phyloP scores from a whole-genome alignment of 331 rosid species.

The Prunus yedoensis region DNA sequence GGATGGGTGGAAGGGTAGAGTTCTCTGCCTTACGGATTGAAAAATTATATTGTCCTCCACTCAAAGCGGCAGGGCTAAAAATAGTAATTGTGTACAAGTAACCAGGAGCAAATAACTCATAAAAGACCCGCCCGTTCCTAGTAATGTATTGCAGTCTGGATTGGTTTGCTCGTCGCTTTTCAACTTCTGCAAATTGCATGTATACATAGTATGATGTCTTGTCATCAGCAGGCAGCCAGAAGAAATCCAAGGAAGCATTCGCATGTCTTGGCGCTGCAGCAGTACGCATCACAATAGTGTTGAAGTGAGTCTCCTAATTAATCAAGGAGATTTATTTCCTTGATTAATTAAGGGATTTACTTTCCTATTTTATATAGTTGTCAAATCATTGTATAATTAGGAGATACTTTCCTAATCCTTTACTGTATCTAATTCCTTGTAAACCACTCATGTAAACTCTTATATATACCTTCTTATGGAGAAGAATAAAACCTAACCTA shows the following conservation, averaged over 20 bases:
- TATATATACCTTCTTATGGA: too few relatives aligned
- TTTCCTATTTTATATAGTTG: too few relatives aligned
- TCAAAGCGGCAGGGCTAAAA: not conserved
- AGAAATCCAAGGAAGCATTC: not conserved
- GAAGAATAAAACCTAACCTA: too few relatives aligned
- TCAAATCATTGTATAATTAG: too few relatives aligned
- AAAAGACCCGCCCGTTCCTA: not conserved
- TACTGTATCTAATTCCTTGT: too few relatives aligned
- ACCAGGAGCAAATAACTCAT: not conserved
- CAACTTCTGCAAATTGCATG: slow-evolving; percentile 36
- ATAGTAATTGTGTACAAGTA: slow-evolving; percentile 5
- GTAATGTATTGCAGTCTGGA: slow-evolving; percentile 25
- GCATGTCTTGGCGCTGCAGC: not conserved
- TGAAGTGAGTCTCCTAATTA: too few relatives aligned
- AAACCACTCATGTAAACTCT: too few relatives aligned
- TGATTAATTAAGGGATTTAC: too few relatives aligned
- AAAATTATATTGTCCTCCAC: slow-evolving; percentile 19
- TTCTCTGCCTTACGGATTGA: slow-evolving; percentile 14
- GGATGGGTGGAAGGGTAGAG: slow-evolving; percentile 53
- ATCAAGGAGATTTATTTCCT: too few relatives aligned
- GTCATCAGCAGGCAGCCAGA: not conserved
- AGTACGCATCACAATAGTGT: too few relatives aligned
- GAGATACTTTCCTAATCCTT: too few relatives aligned
- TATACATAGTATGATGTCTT: slow-evolving; percentile 1
- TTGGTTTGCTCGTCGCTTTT: slow-evolving; percentile 17